Conservation (phyloP, 768 basidiomycete genomes). For the Ephemerocybe angulata region DNA sequence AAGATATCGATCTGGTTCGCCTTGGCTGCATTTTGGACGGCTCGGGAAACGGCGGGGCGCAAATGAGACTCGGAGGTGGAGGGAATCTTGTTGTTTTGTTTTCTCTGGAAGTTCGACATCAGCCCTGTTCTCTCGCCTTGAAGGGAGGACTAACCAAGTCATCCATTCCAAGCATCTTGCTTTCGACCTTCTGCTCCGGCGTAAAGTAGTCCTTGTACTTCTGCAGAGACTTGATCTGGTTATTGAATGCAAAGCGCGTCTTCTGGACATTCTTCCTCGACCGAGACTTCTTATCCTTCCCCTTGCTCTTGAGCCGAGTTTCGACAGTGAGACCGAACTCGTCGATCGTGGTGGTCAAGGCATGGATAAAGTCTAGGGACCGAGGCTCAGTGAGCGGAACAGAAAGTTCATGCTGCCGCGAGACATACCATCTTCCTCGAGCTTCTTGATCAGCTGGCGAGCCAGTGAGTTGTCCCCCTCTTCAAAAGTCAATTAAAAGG, state of each 20-base stretch:
- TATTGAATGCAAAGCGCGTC: slow-evolving; percentile 56
- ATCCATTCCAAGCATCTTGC: slow-evolving; percentile 54
- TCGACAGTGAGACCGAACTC: slow-evolving; percentile 43
- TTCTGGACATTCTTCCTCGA: slow-evolving; percentile 49
- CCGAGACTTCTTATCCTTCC: slow-evolving; percentile 38
- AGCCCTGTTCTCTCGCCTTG: too few species aligned
- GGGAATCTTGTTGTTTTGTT: too few species aligned
- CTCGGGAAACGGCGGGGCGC: neutral
- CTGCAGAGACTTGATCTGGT: slow-evolving; percentile 36
- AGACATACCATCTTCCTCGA: slow-evolving; percentile 64
- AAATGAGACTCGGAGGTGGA: too few species aligned
- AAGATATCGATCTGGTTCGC: neutral
- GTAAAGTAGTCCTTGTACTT: slow-evolving; percentile 70
- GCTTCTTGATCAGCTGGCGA: slow-evolving; percentile 60
- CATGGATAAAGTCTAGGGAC: slow-evolving; percentile 55
- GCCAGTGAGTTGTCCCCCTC: slow-evolving; percentile 48
- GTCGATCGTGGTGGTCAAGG: slow-evolving; percentile 44
- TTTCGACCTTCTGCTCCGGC: slow-evolving; percentile 56
- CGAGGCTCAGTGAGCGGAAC: neutral
- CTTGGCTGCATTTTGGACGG: neutral
- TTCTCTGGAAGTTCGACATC: too few species aligned
- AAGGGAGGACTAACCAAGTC: slow-evolving; percentile 41
- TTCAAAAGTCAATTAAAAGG: neutral
- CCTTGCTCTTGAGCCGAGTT: slow-evolving; percentile 34
- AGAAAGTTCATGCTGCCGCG: neutral